Evolutionary conservation across 2,329 filamentous ascomycete genomes (phyloP).

Genomic region (Zymoseptoria ardabiliae): DNA sequence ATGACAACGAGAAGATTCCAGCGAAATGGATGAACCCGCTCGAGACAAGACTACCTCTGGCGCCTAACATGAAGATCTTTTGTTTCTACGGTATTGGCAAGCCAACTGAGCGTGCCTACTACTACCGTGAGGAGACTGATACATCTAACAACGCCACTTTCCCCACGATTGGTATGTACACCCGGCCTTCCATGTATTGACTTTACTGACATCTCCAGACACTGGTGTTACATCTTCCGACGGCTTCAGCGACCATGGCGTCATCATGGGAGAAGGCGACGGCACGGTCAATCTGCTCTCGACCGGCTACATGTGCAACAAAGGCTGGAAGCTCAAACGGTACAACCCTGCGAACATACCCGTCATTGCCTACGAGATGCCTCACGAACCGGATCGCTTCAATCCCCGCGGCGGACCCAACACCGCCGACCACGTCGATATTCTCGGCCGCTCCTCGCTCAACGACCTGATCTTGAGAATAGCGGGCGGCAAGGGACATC

Average conservation of each 20-base stretch:
- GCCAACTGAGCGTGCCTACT: conserved; percentile 86
- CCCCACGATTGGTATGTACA: conserved; percentile 25
- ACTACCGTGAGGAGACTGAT: conserved; percentile 69
- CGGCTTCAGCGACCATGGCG: conserved; percentile 65
- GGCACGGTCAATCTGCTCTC: conserved; percentile 92
- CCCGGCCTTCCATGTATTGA: background rate
- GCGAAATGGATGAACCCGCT: conserved; percentile 91
- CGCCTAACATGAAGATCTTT: conserved; percentile 86
- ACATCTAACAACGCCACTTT: conserved; percentile 57
- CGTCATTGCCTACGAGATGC: conserved; percentile 89
- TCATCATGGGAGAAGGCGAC: conserved; percentile 93
- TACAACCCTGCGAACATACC: conserved; percentile 83
- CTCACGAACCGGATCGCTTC: conserved; percentile 88
- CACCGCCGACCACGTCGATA: conserved; percentile 88
- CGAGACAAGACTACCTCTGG: conserved; percentile 76
- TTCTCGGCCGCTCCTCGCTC: conserved; percentile 76
- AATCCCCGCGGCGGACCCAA: conserved; percentile 67
- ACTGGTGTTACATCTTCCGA: conserved; percentile 63
- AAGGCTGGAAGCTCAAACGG: conserved; percentile 85
- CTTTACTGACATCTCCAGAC: conserved; percentile 34
- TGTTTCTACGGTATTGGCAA: conserved; percentile 97
- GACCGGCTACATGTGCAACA: conserved; percentile 92
- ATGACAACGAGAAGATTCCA: conserved; percentile 49
- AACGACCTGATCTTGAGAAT: conserved; percentile 87
- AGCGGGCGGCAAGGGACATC: conserved; percentile 74